These are phyloP conservation scores for Neopestalotiopsis rosae DNA, from an alignment of 2,329 filamentous ascomycete genomes.

Conservation along the genomic window DNA sequence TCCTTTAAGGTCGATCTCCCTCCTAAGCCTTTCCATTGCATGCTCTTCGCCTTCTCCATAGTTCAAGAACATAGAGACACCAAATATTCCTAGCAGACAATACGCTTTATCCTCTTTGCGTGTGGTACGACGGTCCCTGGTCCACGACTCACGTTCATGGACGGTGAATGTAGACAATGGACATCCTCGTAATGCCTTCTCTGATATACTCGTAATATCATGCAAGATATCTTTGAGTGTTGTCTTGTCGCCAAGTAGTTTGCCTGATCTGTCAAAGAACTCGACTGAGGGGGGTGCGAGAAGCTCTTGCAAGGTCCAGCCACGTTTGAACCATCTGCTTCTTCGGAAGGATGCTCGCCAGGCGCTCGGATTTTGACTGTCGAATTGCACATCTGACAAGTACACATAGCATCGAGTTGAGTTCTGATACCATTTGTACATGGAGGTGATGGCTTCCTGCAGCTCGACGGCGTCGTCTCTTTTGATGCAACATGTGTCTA, in stretches of 20 bases:
- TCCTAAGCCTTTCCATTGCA: not conserved
- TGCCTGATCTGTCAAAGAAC: slow-evolving; percentile 10
- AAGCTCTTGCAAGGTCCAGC: slow-evolving; percentile 14
- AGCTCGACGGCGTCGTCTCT: slow-evolving; percentile 24
- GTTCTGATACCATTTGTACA: slow-evolving; percentile 25
- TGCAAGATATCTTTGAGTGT: not conserved
- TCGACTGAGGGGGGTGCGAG: not conserved
- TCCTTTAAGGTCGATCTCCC: not conserved
- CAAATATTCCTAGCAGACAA: slow-evolving; percentile 5
- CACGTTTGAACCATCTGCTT: slow-evolving; percentile 9
- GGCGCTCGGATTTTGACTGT: not conserved
- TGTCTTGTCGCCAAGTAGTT: not conserved
- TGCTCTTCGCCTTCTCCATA: slow-evolving; percentile 13
- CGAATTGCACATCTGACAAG: slow-evolving; percentile 20
- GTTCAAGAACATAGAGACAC: not conserved
- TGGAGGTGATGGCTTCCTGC: slow-evolving; percentile 27
- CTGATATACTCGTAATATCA: not conserved
- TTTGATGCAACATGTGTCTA: slow-evolving; percentile 22
- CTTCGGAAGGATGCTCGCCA: not conserved
- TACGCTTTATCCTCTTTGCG: slow-evolving; percentile 3
- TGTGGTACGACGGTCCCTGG: not conserved
- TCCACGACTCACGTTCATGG: slow-evolving; percentile 4
- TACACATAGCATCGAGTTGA: slow-evolving; percentile 27
- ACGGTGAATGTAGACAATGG: not conserved
- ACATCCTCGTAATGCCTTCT: not conserved